Percentiles rank a stretch among this genome's conserved stretches.
Evolutionary conservation across 176 grass and related monocot species (phyloP).

Genomic region (Otatea glauca): DNA sequence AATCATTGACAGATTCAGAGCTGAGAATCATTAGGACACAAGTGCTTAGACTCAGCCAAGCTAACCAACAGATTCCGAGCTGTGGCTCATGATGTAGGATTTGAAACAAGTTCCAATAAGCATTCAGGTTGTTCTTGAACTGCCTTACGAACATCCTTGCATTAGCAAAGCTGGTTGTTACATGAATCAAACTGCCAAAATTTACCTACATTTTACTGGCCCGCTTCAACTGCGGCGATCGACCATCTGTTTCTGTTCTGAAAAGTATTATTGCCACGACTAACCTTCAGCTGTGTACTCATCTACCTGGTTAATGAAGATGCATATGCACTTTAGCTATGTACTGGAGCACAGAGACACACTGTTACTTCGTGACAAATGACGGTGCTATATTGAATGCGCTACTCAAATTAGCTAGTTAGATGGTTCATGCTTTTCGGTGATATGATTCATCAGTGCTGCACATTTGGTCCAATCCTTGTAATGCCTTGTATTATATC

Average conservation of each 20-base stretch:
- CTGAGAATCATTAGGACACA: neutral
- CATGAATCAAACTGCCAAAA: neutral
- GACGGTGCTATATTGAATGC: conserved; percentile 12
- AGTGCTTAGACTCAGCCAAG: neutral
- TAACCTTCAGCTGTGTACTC: neutral
- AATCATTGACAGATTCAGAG: neutral
- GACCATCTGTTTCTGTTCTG: neutral
- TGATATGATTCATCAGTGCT: neutral
- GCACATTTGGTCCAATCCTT: neutral
- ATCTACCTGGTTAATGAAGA: neutral
- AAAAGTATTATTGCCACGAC: neutral
- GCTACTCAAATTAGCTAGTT: neutral
- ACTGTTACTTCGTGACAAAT: neutral
- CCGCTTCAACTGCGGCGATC: neutral
- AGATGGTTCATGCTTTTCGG: neutral
- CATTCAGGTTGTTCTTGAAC: neutral
- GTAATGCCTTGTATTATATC: neutral
- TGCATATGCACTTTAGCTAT: neutral
- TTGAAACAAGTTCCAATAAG: neutral
- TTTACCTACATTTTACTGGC: neutral
- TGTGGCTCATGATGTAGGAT: neutral
- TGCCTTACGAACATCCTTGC: neutral
- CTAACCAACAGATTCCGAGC: too few relatives aligned
- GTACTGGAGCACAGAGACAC: neutral
- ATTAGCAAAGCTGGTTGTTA: neutral